Base-by-base conservation (phyloP, 1,284 basidiomycete species). In the Kwoniella shivajii region DNA sequence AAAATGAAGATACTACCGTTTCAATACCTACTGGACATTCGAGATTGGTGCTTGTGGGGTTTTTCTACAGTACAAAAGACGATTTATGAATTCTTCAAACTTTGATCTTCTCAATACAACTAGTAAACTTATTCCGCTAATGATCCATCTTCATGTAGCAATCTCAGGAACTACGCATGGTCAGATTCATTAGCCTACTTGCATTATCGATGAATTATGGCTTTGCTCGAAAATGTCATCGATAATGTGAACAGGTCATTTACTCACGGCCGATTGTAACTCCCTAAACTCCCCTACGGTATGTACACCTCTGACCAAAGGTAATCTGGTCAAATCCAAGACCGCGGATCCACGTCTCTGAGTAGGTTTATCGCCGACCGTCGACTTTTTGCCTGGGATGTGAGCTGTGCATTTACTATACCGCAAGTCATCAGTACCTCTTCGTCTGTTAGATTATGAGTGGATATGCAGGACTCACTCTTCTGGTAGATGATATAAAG, bases 361-460 rank as follows among this genome's bases (percentile, higher is more conserved):
- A 2, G 86, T 87, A n/a, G 88, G 82, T 69, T 86, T 88, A 73
- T 96, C 92, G 1, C 91, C 92, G 3, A 87, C 70, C 0, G 87
- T 84, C 51, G 85, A 89, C 77, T 94, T 95, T 82, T 94, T 95
- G 22, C 88, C 88, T 3, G 86, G 75, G 2, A 86, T 82, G 68
- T 89, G 92, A 76, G 92, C 93, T 37, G 84, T 82, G 67, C 90
- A 90, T 88, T 94, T 95, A 50, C 91, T 94, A 42, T 52, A 9
- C 7, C 27, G 24, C 16, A 30, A n/a, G 18, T 11, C 22, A 39
- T 57, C 50, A 52, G n/a, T n/a, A n/a, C n/a, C n/a, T n/a, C n/a
- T n/a, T n/a, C n/a, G n/a, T n/a, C n/a, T n/a, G n/a, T n/a, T n/a
- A n/a, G n/a, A n/a, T n/a, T 1, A 10, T 10, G 41, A 27, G 41